Conservation (phyloP, 331 rosid species). For the Malus hybrid region DNA sequence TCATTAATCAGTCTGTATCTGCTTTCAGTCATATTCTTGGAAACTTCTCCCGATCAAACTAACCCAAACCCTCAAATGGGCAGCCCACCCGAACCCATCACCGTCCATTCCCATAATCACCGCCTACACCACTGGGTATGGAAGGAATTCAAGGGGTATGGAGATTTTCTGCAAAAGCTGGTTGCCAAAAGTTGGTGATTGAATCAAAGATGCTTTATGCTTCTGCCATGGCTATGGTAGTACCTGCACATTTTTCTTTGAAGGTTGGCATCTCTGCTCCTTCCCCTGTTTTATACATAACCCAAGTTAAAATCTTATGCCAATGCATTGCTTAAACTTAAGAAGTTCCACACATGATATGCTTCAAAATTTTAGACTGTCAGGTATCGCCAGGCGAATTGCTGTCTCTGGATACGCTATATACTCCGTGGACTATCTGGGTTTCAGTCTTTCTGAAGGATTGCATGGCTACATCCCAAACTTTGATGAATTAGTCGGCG, state of each 20-base stretch:
- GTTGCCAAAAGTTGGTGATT: constrained; percentile 45
- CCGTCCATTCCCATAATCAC: too few species aligned
- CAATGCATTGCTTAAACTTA: not conserved
- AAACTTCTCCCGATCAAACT: too few species aligned
- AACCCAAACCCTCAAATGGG: too few species aligned
- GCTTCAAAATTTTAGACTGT: constrained; percentile 5
- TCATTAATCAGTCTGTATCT: too few species aligned
- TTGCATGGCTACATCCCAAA: constrained; percentile 64
- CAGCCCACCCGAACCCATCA: too few species aligned
- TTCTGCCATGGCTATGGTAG: constrained; percentile 80
- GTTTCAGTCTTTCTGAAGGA: constrained; percentile 83
- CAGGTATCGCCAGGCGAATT: constrained; percentile 64
- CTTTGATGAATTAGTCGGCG: constrained; percentile 52
- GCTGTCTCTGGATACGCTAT: constrained; percentile 61
- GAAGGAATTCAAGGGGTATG: constrained; percentile 60
- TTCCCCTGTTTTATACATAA: not conserved
- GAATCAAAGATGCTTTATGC: constrained; percentile 48
- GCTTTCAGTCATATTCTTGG: too few species aligned
- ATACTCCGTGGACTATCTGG: constrained; percentile 67
- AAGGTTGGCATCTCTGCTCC: constrained; percentile 33
- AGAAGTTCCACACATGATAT: not conserved
- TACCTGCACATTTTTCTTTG: constrained; percentile 74
- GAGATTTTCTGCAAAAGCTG: constrained; percentile 76
- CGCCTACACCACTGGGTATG: constrained; percentile 26
- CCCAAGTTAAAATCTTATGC: not conserved